A percentile compares a stretch with the other conserved stretches of the same genome.
Conservation (phyloP, 192 early-diverging fungal genomes). For the Backusella morwellensis region DNA sequence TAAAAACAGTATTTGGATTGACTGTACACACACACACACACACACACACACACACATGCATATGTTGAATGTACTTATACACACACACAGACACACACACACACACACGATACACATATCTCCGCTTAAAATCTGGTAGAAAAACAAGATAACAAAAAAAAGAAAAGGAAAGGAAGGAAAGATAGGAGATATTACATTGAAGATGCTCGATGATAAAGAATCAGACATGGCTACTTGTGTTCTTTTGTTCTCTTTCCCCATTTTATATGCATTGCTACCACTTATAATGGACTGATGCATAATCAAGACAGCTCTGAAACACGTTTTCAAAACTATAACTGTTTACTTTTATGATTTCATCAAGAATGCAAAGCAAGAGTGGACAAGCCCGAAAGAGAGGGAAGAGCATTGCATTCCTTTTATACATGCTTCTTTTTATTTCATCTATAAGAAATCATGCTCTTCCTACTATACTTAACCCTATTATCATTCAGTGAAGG, state of each 20-base stretch:
- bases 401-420: background rate
- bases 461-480: background rate
- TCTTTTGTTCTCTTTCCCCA: too few species aligned
- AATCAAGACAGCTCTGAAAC: background rate
- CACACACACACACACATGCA: too few species aligned
- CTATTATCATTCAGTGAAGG: background rate
- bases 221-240: too few species aligned
- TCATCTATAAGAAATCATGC: background rate
- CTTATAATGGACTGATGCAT: background rate
- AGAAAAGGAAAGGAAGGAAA: too few species aligned
- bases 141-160: background rate
- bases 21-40: too few species aligned
- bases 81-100: background rate
- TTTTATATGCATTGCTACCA: background rate
- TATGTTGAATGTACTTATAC: background rate
- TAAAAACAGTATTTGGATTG: too few species aligned
- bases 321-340: background rate
- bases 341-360: background rate
- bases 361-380: background rate
- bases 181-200: background rate
- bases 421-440: too few species aligned
- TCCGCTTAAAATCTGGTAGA: background rate
- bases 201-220: background rate
- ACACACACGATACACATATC: background rate
- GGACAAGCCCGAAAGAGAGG: too few species aligned